A percentile compares a stretch with the other conserved stretches of the same genome.
These are phyloP conservation scores for Boletus pseudo-olivaceus DNA, from an alignment of 768 basidiomycete genomes.

Conservation along the genomic window DNA sequence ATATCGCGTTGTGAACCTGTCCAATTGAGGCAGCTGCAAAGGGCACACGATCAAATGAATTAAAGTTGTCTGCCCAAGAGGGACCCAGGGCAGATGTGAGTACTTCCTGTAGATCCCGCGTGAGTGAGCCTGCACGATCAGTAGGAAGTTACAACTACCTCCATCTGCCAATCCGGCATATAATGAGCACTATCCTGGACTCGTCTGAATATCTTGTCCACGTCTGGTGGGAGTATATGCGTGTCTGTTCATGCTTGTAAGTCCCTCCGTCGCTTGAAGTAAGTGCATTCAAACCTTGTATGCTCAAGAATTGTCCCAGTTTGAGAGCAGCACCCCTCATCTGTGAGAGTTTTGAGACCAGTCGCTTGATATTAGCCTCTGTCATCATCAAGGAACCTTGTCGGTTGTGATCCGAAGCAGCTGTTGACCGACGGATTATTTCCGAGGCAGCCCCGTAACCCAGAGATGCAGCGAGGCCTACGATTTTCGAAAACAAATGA, in stretches of 20 bases:
- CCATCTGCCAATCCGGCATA: constrained; percentile 99
- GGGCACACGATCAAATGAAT: constrained; percentile 76
- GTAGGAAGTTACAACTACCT: constrained; percentile 45
- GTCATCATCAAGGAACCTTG: constrained; percentile 73
- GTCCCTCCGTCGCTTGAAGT: not conserved
- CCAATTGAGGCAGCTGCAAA: constrained; percentile 97
- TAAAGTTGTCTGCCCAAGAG: constrained; percentile 70
- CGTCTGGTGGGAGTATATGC: constrained; percentile 78
- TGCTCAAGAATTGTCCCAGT: constrained; percentile 95
- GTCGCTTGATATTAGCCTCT: constrained; percentile 83
- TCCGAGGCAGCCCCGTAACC: constrained; percentile 89
- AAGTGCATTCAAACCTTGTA: constrained; percentile 59
- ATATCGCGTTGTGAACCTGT: constrained; percentile 80
- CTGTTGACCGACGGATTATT: constrained; percentile 65
- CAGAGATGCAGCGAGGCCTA: constrained; percentile 88
- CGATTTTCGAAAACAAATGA: not conserved
- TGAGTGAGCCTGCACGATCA: not conserved
- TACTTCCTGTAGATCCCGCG: constrained; percentile 48
- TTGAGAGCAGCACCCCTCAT: constrained; percentile 98
- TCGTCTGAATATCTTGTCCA: constrained; percentile 83
- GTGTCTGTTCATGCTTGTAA: constrained; percentile 55
- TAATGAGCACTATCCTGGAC: constrained; percentile 97
- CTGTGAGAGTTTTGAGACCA: constrained; percentile 88
- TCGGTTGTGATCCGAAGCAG: constrained; percentile 30
- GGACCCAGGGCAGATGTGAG: constrained; percentile 69